Evolutionary conservation across 2,329 filamentous ascomycete genomes (phyloP).

Genomic region (Phoma sp.): DNA sequence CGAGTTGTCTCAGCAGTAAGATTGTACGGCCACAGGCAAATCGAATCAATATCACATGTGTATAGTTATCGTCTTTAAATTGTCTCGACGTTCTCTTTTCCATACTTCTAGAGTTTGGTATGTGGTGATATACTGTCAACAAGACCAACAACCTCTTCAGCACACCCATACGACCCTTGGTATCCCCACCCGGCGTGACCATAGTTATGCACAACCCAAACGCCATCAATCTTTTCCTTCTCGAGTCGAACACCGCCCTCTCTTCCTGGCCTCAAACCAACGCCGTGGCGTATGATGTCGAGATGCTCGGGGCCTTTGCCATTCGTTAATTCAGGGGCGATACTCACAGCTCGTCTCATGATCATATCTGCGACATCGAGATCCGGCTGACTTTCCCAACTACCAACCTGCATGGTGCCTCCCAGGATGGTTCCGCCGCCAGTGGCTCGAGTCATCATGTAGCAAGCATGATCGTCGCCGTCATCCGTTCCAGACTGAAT

Average conservation of each 20-base stretch:
- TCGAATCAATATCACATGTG: too few relatives aligned
- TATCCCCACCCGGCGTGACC: slow-evolving; percentile 80
- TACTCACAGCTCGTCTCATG: slow-evolving; percentile 74
- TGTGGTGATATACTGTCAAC: neutral
- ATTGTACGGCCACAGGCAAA: neutral
- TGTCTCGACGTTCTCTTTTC: too few relatives aligned
- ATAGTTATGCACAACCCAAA: slow-evolving; percentile 77
- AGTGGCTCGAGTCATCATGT: slow-evolving; percentile 80
- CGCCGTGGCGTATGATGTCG: slow-evolving; percentile 78
- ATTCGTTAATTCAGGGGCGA: slow-evolving; percentile 56
- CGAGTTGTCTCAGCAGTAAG: slow-evolving; percentile 37
- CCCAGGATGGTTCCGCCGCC: slow-evolving; percentile 81
- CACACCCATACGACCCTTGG: slow-evolving; percentile 52
- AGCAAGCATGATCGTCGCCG: slow-evolving; percentile 71
- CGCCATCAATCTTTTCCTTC: slow-evolving; percentile 66
- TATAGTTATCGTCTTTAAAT: too few relatives aligned
- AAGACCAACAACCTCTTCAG: slow-evolving; percentile 17
- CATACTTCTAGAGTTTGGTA: too few relatives aligned
- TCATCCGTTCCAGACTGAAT: slow-evolving; percentile 75
- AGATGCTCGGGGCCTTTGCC: slow-evolving; percentile 56
- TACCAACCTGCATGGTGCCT: slow-evolving; percentile 77
- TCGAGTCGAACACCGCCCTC: slow-evolving; percentile 77
- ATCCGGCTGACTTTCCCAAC: slow-evolving; percentile 79
- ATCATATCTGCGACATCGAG: slow-evolving; percentile 78
- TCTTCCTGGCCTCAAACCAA: slow-evolving; percentile 79